Evolutionary conservation across 139 green algal genomes (phyloP).

Genomic region (Limnomonas spitsbergensis): DNA sequence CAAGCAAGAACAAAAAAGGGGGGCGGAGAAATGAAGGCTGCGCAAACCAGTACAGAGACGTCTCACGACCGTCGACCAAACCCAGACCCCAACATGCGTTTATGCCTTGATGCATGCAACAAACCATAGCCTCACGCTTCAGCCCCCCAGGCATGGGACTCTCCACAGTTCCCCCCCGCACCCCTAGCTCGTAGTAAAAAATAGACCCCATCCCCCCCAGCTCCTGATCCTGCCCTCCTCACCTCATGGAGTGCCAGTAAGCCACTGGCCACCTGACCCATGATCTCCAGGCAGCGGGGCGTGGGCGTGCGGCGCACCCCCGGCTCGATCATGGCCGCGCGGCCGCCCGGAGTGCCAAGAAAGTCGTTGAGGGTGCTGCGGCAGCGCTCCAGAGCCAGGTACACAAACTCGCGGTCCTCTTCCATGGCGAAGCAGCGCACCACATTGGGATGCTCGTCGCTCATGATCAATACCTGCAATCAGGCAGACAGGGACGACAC

Average conservation of each 20-base stretch:
- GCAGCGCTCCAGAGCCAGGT: conserved; percentile 94
- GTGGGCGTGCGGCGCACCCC: not conserved
- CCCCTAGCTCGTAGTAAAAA: no score
- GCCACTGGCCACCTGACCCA: conserved; percentile 65
- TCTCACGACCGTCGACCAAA: no score
- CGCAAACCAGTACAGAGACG: no score
- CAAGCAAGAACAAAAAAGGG: not conserved
- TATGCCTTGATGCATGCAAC: no score
- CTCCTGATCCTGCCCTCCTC: no score
- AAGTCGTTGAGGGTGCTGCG: conserved; percentile 26
- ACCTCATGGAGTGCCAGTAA: conserved; percentile 79
- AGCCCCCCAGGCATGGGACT: no score
- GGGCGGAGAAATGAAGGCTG: not conserved
- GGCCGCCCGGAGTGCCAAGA: conserved; percentile 4
- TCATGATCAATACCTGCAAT: conserved; percentile 73
- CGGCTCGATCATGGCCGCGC: not conserved
- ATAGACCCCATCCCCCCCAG: no score
- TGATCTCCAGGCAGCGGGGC: conserved; percentile 30
- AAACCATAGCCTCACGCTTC: no score
- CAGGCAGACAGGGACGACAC: no score
- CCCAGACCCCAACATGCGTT: no score
- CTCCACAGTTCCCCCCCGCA: no score
- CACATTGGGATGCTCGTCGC: conserved; percentile 95
- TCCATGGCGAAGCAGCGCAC: conserved; percentile 95
- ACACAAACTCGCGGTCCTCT: conserved; percentile 94